phyloP scores from a whole-genome alignment of 805 yeast genomes.

The Ogataea pilisensis region DNA sequence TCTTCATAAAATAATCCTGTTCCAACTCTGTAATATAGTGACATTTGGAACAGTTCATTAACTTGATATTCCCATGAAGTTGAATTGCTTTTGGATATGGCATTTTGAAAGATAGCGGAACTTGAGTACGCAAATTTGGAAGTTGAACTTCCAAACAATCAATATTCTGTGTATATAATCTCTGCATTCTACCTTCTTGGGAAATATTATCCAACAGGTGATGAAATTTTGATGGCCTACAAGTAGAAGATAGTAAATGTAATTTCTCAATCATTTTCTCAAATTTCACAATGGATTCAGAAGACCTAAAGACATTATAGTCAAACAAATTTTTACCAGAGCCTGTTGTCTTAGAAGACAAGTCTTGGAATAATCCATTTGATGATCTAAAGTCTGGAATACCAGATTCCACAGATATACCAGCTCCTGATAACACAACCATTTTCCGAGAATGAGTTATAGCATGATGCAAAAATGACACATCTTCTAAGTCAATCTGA shows the following conservation, averaged over 20 bases:
- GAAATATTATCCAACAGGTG: slow-evolving; percentile 55
- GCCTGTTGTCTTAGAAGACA: slow-evolving; percentile 36
- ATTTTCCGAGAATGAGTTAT: slow-evolving; percentile 52
- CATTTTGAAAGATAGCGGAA: slow-evolving; percentile 39
- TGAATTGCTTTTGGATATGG: slow-evolving; percentile 59
- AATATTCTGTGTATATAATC: slow-evolving; percentile 86
- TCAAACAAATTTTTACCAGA: slow-evolving; percentile 66
- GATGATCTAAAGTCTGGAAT: slow-evolving; percentile 77
- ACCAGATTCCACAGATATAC: slow-evolving; percentile 86
- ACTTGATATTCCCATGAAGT: slow-evolving; percentile 76
- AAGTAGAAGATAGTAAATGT: slow-evolving; percentile 47
- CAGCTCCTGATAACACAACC: slow-evolving; percentile 81
- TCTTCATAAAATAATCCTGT: slow-evolving; percentile 41
- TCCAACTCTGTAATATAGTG: slow-evolving; percentile 51
- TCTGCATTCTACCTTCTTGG: slow-evolving; percentile 54
- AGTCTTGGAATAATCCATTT: slow-evolving; percentile 65
- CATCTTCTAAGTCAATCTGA: slow-evolving; percentile 37
- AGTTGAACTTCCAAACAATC: slow-evolving; percentile 73
- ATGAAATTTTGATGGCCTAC: slow-evolving; percentile 77
- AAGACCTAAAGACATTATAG: slow-evolving; percentile 66
- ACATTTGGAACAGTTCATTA: slow-evolving; percentile 77
- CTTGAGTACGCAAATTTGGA: slow-evolving; percentile 41
- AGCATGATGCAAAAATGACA: slow-evolving; percentile 49
- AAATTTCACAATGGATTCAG: slow-evolving; percentile 56
- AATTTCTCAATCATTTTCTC: slow-evolving; percentile 71